A percentile compares a stretch with the other conserved stretches of the same genome.
Evolutionary conservation across 108 stramenopile genomes (phyloP).

Genomic region (Fragilariopsis cylindrus): DNA sequence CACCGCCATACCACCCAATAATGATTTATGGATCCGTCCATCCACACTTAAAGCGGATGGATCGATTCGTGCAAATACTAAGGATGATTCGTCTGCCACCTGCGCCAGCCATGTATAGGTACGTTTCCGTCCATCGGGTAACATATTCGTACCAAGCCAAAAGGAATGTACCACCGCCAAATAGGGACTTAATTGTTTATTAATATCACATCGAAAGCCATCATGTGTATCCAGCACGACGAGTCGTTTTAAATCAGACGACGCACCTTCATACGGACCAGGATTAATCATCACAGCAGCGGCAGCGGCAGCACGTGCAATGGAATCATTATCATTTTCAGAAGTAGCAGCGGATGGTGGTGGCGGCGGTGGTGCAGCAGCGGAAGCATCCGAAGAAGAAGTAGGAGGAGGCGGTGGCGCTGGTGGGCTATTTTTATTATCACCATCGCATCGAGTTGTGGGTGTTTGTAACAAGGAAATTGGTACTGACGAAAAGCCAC

Average conservation of each 20-base stretch:
- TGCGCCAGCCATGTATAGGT: constrained; percentile 80
- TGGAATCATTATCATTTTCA: constrained; percentile 30
- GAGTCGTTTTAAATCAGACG: constrained; percentile 67
- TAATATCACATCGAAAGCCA: constrained; percentile 81
- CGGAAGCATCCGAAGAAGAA: too few relatives aligned
- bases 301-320: constrained; percentile 47
- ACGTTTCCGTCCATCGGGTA: constrained; percentile 68
- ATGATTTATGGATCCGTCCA: constrained; percentile 70
- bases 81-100: constrained; percentile 74
- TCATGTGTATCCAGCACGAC: constrained; percentile 76
- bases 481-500: not conserved
- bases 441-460: not conserved
- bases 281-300: constrained; percentile 67
- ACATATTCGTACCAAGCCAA: constrained; percentile 74
- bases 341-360: too few relatives aligned
- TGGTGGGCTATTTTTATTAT: not conserved
- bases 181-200: constrained; percentile 83
- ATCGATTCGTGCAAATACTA: constrained; percentile 73
- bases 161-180: constrained; percentile 82
- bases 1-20: constrained; percentile 73
- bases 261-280: constrained; percentile 74
- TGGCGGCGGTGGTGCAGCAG: not conserved
- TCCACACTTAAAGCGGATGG: constrained; percentile 64
- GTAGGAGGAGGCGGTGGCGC: constrained; percentile 1
- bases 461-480: not conserved